Percentiles rank a stretch among this genome's conserved stretches.
Conservation (phyloP, 2,329 filamentous ascomycete genomes). For the Lachnellula occidentalis region DNA sequence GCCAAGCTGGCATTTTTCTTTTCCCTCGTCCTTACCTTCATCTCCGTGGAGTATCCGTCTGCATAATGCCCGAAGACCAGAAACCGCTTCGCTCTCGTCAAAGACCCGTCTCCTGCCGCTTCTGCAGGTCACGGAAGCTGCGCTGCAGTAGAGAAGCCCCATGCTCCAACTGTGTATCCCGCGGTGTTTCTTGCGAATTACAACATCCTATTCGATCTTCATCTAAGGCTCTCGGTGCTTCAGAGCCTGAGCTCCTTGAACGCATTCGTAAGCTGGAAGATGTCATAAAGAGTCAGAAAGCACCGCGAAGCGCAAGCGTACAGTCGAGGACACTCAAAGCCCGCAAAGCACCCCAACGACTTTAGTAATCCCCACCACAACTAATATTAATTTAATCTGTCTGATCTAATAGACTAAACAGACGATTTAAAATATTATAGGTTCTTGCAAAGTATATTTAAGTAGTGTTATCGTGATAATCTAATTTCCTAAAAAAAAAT, state of each 20-base stretch:
- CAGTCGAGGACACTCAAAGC: no score
- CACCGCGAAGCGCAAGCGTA: not conserved
- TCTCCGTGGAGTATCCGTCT: not conserved
- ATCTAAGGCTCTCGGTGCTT: not conserved
- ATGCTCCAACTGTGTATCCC: conserved; percentile 16
- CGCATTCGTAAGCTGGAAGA: conserved; percentile 12
- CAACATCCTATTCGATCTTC: not conserved
- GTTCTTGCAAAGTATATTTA: no score
- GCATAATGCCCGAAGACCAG: not conserved
- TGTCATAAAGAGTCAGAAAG: conserved; percentile 3
- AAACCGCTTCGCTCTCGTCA: not conserved
- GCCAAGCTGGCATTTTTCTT: not conserved
- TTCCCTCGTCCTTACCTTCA: not conserved
- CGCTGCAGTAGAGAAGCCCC: conserved; percentile 9
- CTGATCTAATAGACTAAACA: no score
- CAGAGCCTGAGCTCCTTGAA: conserved; percentile 9
- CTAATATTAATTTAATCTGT: no score
- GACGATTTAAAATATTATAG: no score
- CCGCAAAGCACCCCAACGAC: no score
- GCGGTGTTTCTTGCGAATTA: conserved; percentile 11
- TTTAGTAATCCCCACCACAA: no score
- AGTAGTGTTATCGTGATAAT: no score
- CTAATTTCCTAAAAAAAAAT: no score
- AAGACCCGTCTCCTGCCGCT: conserved; percentile 7
- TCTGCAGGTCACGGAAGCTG: conserved; percentile 4